phyloP scores from a whole-genome alignment of 345 rosid species.

The Aquilaria malaccensis region DNA sequence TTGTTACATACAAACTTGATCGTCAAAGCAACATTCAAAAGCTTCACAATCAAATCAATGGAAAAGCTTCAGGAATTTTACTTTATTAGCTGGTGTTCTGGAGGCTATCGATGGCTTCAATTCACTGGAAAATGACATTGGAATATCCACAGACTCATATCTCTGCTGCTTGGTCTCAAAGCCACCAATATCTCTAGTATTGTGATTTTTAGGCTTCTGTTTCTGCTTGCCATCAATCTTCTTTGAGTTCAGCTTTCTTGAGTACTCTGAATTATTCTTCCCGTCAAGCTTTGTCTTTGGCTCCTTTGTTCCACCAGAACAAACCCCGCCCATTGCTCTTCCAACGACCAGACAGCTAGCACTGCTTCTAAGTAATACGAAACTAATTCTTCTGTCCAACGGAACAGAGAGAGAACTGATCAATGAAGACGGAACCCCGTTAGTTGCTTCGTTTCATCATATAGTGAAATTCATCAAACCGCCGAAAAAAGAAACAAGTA shows the following conservation, averaged over 20 bases:
- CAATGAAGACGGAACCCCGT: background rate
- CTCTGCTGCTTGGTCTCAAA: conserved; percentile 13
- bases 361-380: background rate
- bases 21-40: background rate
- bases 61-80: conserved; percentile 12
- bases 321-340: conserved; percentile 62
- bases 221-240: conserved; percentile 23
- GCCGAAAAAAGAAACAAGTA: background rate
- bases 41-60: background rate
- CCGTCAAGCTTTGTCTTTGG: conserved; percentile 16
- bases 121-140: conserved; percentile 41
- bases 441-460: too few species aligned
- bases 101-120: conserved; percentile 40
- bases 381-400: background rate
- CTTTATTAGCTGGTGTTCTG: conserved; percentile 33
- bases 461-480: background rate
- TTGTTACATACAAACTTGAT: background rate
- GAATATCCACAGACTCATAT: conserved; percentile 23
- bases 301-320: conserved; percentile 31
- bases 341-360: background rate
- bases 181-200: conserved; percentile 10
- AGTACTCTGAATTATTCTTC: conserved; percentile 22
- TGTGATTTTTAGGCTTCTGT: conserved; percentile 19
- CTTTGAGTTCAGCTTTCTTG: conserved; percentile 34
- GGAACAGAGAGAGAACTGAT: background rate